Base-by-base conservation (phyloP, 106 monocot species). In the Alisma plantagoaquatica region DNA sequence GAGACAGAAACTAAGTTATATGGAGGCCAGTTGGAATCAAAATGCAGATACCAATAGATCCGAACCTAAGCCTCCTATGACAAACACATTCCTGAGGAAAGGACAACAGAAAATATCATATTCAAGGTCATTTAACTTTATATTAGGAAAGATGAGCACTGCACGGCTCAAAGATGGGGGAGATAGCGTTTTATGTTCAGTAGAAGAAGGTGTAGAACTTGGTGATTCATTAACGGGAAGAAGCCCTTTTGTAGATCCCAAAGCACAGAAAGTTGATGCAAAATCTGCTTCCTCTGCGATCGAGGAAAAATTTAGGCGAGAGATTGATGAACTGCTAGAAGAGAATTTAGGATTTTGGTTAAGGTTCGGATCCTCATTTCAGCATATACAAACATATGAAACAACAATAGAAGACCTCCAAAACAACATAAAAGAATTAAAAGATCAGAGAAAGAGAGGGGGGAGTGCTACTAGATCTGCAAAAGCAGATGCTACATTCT, bases 341-440 rank as follows among this genome's bases (percentile, higher is more conserved):
- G 80, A 94, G 65, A 94, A 94, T 63, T 63, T 94, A 28, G 80
- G 78, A 23, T 94, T 94, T 60, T 94, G 94, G 94, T 54, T 94
- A 48, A 72, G 87, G 33, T 84, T 94, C 64, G 77, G 83, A 53
- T 77, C 87, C 15, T 78, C 87, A 11, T 83, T 83, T 44, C 80
- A 81, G 32, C 74, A 94, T 54, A 77, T 94, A 21, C 87, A 84
- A 47, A 74, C 65, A 31, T 78, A 81, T 51, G 69, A 72, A 56
- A 46, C 63, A 3, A 11, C 43, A 24, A 75, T 75, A 29, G 46
- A 75, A 7, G 61, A 69, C 7, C 26, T 94, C 8, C 64, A 78
- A 66, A 47, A 57, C 27, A 73, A 81, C 21, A 49, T 81, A 10
- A 46, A 66, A 10, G 73, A 75, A 56, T 46, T 66, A 14, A 73